A percentile compares a stretch with the other conserved stretches of the same genome.
phyloP scores from a whole-genome alignment of 2,329 filamentous ascomycete species.

The Rugonectria rugulosa region DNA sequence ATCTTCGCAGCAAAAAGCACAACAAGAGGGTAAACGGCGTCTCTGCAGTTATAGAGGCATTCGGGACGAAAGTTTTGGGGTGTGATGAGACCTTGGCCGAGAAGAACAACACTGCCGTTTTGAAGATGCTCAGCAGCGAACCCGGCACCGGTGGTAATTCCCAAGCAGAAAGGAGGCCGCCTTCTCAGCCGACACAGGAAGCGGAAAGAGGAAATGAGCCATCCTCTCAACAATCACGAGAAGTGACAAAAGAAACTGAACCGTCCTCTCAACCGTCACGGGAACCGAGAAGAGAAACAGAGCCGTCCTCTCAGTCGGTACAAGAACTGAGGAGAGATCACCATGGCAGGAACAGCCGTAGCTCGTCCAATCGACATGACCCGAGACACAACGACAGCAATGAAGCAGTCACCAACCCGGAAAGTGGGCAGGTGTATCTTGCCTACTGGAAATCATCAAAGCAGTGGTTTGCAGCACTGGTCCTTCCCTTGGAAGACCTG shows the following conservation, averaged over 20 bases:
- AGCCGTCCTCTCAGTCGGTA: no score
- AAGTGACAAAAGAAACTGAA: no score
- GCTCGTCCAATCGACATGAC: no score
- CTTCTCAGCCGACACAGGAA: no score
- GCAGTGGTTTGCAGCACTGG: conserved; percentile 19
- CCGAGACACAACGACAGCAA: no score
- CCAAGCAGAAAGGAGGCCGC: conserved; percentile 2
- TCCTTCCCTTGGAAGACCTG: conserved; percentile 22
- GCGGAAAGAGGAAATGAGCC: no score
- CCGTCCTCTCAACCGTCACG: no score
- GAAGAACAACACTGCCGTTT: conserved; percentile 20
- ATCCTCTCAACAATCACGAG: no score
- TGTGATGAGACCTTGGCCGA: conserved; percentile 23
- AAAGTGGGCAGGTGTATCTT: conserved; percentile 22
- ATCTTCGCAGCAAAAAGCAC: conserved; percentile 22
- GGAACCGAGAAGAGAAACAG: no score
- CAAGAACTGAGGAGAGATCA: background rate
- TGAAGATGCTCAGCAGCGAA: conserved; percentile 2
- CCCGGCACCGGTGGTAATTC: no score
- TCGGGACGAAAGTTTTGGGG: conserved; percentile 22
- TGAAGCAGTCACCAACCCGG: conserved; percentile 1
- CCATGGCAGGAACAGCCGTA: no score
- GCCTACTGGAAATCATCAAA: conserved; percentile 21
- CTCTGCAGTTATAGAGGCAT: conserved; percentile 10
- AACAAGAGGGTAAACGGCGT: background rate